Base-by-base conservation (phyloP, 2,329 filamentous ascomycete species). In the Conoideocrella luteorostrata region DNA sequence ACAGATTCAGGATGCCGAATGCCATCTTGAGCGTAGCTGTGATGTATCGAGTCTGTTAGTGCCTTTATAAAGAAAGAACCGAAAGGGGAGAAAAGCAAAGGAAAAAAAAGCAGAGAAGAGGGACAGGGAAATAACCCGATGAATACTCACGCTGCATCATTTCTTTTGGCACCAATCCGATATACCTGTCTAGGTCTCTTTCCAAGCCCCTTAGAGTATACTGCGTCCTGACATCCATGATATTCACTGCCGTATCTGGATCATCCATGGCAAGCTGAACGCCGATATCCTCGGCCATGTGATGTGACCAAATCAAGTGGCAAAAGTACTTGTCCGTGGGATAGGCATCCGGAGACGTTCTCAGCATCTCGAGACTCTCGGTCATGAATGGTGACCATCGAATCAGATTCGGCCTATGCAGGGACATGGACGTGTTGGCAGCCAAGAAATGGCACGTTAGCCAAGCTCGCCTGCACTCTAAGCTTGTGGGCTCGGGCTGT, bases 231-330 rank as follows among this genome's bases (percentile, higher is more conserved):
- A 74, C 63, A 47, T 88, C 82, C 0, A 72, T 68, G 29, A 88
- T 71, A 7, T 74, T 73, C 12, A 74, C 63, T 7, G 67, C 65
- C 6, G 71, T 67, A 4, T 67, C 67, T 1, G 78, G 71, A 44
- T 88, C 83, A 48, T 88, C 82, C 59, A 83, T 74, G 5, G 72
- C 74, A 47, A 88, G 83, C 51, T 85, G 79, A 23, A 74, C 66
- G 9, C 77, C 75, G 13, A 87, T 74, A 46, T 88, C 82, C 58
- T 89, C 86, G 2, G 77, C 78, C 35, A 88, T 67, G 41, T 72
- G 74, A 50, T 81, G 75, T 22, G 77, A 73, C 66, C 74, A 77
- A 1, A 80, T 72, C 13, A 81, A 65, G 35, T 80, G 77, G 44
- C 76, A 79, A 12, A 84, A 66, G 44, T 74, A 75, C 45, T 66